phyloP scores from a whole-genome alignment of 495 filamentous ascomycete genomes.

The Daldinia caldariorum region DNA sequence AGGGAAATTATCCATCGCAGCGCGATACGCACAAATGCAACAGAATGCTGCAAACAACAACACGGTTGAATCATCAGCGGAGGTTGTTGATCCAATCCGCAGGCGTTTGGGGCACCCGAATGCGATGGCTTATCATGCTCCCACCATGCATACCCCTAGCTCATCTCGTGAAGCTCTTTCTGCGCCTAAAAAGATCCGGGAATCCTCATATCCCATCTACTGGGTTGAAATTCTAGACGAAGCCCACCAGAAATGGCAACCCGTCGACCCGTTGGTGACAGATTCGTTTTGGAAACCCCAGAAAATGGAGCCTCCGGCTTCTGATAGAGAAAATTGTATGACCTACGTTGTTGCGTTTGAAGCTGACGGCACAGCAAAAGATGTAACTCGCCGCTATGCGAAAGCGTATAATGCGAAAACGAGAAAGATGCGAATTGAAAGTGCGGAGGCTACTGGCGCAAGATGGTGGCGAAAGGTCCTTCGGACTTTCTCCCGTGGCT shows the following conservation, averaged over 20 bases:
- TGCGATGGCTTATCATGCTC: slow-evolving; percentile 52
- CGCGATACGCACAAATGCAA: slow-evolving; percentile 47
- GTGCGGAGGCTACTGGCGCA: slow-evolving; percentile 66
- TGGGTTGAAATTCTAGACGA: slow-evolving; percentile 94
- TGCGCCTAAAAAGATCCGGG: slow-evolving; percentile 57
- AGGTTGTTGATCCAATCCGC: slow-evolving; percentile 41
- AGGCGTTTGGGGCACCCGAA: slow-evolving; percentile 56
- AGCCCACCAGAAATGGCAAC: slow-evolving; percentile 87
- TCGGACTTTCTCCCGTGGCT: slow-evolving; percentile 65
- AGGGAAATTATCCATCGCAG: slow-evolving; percentile 38
- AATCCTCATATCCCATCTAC: slow-evolving; percentile 82
- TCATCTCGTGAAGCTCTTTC: slow-evolving; percentile 39
- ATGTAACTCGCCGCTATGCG: slow-evolving; percentile 82
- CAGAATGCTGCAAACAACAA: slow-evolving; percentile 38
- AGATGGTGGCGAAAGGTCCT: slow-evolving; percentile 77
- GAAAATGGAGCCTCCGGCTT: slow-evolving; percentile 80
- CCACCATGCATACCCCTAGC: slow-evolving; percentile 39
- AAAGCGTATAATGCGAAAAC: slow-evolving; percentile 92
- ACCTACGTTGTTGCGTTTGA: slow-evolving; percentile 89
- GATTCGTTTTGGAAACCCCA: slow-evolving; percentile 74
- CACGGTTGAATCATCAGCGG: slow-evolving; percentile 19
- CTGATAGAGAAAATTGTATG: slow-evolving; percentile 75
- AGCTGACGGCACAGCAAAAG: slow-evolving; percentile 72
- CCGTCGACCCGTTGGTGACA: slow-evolving; percentile 86
- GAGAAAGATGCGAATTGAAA: slow-evolving; percentile 76